Evolutionary conservation across 495 filamentous ascomycete genomes (phyloP).

Genomic region (Tuber melanosporum): DNA sequence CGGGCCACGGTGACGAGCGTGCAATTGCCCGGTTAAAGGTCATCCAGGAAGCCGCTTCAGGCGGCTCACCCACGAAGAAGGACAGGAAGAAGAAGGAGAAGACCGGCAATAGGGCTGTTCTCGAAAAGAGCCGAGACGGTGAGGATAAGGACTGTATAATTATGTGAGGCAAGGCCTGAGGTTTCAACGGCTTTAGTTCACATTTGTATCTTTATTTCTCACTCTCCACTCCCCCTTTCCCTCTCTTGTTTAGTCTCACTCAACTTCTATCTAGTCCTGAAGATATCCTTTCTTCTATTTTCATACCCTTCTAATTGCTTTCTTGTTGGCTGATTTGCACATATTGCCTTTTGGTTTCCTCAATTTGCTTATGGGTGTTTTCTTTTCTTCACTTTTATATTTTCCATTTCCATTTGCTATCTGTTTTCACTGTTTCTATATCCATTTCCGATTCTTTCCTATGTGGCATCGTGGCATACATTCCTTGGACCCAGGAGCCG

Average conservation of each 20-base stretch:
- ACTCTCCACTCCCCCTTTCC: background rate
- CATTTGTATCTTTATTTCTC: background rate
- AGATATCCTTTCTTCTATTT: background rate
- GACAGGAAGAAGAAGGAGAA: conserved; percentile 49
- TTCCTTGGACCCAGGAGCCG: background rate
- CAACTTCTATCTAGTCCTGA: background rate
- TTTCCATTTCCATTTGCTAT: background rate
- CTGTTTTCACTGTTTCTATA: background rate
- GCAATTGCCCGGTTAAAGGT: conserved; percentile 78
- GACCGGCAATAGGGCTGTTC: conserved; percentile 25
- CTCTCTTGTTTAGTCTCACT: background rate
- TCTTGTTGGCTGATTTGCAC: background rate
- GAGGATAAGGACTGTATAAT: conserved; percentile 55
- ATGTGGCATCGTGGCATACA: conserved; percentile 2
- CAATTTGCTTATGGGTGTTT: background rate
- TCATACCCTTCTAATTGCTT: background rate
- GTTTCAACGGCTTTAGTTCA: background rate
- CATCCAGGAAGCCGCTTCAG: conserved; percentile 78
- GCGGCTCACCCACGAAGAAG: conserved; percentile 52
- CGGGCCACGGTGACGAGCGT: conserved; percentile 82
- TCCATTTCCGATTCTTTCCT: background rate
- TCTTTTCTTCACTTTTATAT: background rate
- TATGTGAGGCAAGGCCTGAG: conserved; percentile 47
- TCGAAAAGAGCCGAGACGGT: conserved; percentile 39
- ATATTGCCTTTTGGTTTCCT: background rate